A percentile compares a stretch with the other conserved stretches of the same genome.
Conservation (phyloP, 2,329 filamentous ascomycete species). For the Apiospora hydei region DNA sequence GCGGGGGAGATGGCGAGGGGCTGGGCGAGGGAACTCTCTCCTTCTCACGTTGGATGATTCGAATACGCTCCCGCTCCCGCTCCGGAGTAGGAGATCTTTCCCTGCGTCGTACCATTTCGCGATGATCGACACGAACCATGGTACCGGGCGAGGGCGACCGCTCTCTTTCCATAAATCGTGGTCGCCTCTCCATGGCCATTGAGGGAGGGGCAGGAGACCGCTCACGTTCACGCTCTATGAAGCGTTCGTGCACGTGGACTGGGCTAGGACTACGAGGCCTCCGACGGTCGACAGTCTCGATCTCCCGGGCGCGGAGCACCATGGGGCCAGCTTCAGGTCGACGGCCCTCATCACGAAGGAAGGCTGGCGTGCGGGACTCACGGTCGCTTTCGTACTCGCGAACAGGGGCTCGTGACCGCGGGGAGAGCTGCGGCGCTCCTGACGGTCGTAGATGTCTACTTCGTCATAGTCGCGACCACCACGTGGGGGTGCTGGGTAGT, state of each 20-base stretch:
- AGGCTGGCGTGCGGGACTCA: conserved; percentile 55
- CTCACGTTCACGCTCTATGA: conserved; percentile 54
- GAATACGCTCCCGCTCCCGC: conserved; percentile 55
- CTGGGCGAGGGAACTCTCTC: conserved; percentile 54
- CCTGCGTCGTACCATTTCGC: conserved; percentile 39
- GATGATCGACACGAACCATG: conserved; percentile 37
- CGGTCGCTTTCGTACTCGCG: conserved; percentile 51
- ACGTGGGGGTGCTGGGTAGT: conserved; percentile 46
- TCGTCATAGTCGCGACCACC: conserved; percentile 39
- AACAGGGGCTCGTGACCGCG: conserved; percentile 39
- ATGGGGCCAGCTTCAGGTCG: conserved; percentile 56
- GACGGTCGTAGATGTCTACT: conserved; percentile 36
- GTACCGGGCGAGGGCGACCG: conserved; percentile 43
- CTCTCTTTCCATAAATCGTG: conserved; percentile 51
- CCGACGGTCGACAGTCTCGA: conserved; percentile 60
- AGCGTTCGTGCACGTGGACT: conserved; percentile 44
- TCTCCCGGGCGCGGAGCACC: conserved; percentile 62
- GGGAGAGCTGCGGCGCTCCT: conserved; percentile 34
- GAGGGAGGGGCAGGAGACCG: conserved; percentile 48
- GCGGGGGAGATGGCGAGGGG: conserved; percentile 62
- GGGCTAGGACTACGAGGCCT: conserved; percentile 54
- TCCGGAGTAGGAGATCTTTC: conserved; percentile 49
- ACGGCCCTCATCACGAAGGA: conserved; percentile 58
- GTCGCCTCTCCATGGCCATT: conserved; percentile 44
- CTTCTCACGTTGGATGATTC: conserved; percentile 55